These are phyloP conservation scores for Colletotrichum liriopes DNA, from an alignment of 2,329 filamentous ascomycete species.

Conservation along the genomic window DNA sequence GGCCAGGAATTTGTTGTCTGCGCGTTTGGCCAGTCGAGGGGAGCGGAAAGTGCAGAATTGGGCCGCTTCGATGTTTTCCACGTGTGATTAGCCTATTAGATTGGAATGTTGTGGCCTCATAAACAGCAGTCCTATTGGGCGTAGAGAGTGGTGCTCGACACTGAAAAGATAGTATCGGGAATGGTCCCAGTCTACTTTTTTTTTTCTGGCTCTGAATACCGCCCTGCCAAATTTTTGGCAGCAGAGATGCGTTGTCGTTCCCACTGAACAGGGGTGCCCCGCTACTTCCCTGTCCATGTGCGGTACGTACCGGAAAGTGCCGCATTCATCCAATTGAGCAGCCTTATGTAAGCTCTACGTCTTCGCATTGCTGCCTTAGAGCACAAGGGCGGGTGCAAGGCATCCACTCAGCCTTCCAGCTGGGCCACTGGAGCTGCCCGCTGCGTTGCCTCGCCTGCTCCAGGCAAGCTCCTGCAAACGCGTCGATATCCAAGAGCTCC, in stretches of 20 bases:
- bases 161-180: constrained; percentile 33
- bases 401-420: constrained; percentile 53
- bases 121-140: constrained; percentile 40
- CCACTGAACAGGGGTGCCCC: constrained; percentile 40
- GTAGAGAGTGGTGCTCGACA: constrained; percentile 37
- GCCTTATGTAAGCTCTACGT: constrained; percentile 33
- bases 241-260: constrained; percentile 42
- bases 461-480: constrained; percentile 66
- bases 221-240: constrained; percentile 38
- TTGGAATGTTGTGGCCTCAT: constrained; percentile 41
- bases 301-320: constrained; percentile 20
- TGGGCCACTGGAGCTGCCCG: constrained; percentile 48
- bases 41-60: constrained; percentile 26
- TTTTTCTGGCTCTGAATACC: constrained; percentile 30
- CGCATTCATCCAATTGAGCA: not conserved
- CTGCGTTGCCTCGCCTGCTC: constrained; percentile 50
- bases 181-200: constrained; percentile 34
- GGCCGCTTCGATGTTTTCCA: constrained; percentile 38
- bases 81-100: constrained; percentile 35
- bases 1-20: constrained; percentile 35
- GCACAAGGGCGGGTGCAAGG: constrained; percentile 47
- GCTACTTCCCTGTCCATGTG: constrained; percentile 14
- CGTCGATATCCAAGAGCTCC: constrained; percentile 51
- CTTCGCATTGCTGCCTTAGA: constrained; percentile 51
- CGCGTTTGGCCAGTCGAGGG: constrained; percentile 32